These are phyloP conservation scores for Macadamia integrifolia DNA, from an alignment of 164 flowering plant genomes.

Conservation along the genomic window DNA sequence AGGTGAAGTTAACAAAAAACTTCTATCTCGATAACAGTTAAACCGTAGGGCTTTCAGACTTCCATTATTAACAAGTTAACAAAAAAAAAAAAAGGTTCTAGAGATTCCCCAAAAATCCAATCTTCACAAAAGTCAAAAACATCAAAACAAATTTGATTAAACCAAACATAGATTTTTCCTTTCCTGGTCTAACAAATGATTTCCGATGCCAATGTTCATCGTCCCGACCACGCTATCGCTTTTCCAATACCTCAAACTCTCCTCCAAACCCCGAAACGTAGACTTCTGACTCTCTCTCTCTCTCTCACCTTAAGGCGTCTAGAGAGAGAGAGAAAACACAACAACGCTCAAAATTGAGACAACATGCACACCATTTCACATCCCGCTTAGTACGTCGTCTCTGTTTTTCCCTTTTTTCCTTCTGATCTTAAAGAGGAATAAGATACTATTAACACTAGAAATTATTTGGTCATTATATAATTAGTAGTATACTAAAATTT, in stretches of 20 bases:
- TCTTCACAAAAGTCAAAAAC: not conserved
- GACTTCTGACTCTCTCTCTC: conserved; percentile 1
- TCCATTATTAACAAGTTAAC: not conserved
- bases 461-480: not conserved
- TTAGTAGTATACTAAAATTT: not conserved
- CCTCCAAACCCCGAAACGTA: conserved; percentile 7
- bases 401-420: not conserved
- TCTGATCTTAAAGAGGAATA: not conserved
- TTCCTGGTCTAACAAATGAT: conserved; percentile 15
- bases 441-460: not conserved
- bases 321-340: not conserved
- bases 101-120: not conserved
- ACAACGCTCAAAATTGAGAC: conserved; percentile 13
- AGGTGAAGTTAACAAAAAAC: not conserved
- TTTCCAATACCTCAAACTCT: conserved; percentile 18
- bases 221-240: conserved; percentile 65
- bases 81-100: not conserved
- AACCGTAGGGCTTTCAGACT: not conserved
- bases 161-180: not conserved
- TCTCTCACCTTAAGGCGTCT: no score
- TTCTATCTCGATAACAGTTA: not conserved
- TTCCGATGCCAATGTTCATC: conserved; percentile 43
- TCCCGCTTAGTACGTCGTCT: conserved; percentile 58
- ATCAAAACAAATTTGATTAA: not conserved
- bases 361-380: conserved; percentile 44